Conservation (phyloP, 495 filamentous ascomycete genomes). For the Aspergillus haitiensis region DNA sequence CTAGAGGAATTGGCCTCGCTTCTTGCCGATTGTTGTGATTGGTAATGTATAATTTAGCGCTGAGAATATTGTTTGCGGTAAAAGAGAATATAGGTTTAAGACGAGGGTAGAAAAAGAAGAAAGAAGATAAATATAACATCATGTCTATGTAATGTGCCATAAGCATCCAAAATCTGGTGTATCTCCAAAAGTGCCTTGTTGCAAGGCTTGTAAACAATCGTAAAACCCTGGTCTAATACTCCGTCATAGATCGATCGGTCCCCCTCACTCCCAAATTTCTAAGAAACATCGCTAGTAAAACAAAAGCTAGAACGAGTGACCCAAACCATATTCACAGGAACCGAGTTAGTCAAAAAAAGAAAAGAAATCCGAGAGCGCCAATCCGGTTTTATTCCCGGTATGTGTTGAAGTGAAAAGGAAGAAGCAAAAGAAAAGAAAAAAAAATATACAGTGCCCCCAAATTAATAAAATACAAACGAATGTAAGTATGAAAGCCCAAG, state of each 20-base stretch:
- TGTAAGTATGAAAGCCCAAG: background rate
- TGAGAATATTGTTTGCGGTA: background rate
- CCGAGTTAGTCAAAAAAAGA: background rate
- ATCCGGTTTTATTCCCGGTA: background rate
- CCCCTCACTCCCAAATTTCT: background rate
- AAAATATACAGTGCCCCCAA: background rate
- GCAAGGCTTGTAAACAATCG: background rate
- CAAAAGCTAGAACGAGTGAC: background rate
- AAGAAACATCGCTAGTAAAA: conserved; percentile 1
- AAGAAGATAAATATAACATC: too few species aligned
- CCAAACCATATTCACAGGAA: background rate
- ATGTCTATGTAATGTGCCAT: background rate
- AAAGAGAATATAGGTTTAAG: too few species aligned
- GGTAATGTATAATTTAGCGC: conserved; percentile 41
- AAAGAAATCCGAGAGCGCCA: conserved; percentile 1
- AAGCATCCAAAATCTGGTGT: background rate
- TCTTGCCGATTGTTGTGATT: conserved; percentile 69
- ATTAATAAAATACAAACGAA: background rate
- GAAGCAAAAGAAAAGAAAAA: background rate
- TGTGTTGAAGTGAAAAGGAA: background rate
- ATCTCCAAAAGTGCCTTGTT: background rate
- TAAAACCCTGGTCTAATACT: background rate
- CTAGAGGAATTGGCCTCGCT: conserved; percentile 70
- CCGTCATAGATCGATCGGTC: background rate
- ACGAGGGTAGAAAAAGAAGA: too few species aligned